These are phyloP conservation scores for Arxiozyma telluris DNA, from an alignment of 1,139 yeast genomes.

Conservation along the genomic window DNA sequence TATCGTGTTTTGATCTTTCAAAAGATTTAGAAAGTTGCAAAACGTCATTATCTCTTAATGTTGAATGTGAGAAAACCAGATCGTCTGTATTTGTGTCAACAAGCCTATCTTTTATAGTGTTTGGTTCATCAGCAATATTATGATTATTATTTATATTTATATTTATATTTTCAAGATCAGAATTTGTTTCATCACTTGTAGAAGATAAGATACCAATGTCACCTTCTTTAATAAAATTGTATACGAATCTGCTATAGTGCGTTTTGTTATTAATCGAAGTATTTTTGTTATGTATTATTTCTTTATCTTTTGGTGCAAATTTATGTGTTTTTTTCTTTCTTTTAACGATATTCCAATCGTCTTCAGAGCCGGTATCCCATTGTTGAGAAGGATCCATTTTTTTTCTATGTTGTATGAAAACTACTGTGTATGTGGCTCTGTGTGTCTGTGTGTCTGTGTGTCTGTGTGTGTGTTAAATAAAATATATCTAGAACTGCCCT, in stretches of 20 bases:
- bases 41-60: not conserved
- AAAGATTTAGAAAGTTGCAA: not conserved
- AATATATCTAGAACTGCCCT: too few relatives aligned
- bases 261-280: not conserved
- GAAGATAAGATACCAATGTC: constrained; percentile 14
- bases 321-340: not conserved
- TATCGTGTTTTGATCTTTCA: not conserved
- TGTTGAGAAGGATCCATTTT: not conserved
- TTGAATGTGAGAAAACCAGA: not conserved
- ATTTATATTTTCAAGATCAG: constrained; percentile 6
- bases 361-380: not conserved
- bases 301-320: not conserved
- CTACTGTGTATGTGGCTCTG: too few relatives aligned
- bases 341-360: not conserved
- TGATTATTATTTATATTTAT: not conserved
- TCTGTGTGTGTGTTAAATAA: too few relatives aligned
- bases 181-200: constrained; percentile 13
- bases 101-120: too few relatives aligned
- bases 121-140: not conserved
- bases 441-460: too few relatives aligned
- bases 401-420: too few relatives aligned
- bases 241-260: not conserved
- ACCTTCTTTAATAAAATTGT: constrained; percentile 6
- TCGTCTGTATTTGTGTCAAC: not conserved
- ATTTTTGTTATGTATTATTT: too few relatives aligned